phyloP scores from a whole-genome alignment of 306 rosid genomes.

The Medicago lupulina region DNA sequence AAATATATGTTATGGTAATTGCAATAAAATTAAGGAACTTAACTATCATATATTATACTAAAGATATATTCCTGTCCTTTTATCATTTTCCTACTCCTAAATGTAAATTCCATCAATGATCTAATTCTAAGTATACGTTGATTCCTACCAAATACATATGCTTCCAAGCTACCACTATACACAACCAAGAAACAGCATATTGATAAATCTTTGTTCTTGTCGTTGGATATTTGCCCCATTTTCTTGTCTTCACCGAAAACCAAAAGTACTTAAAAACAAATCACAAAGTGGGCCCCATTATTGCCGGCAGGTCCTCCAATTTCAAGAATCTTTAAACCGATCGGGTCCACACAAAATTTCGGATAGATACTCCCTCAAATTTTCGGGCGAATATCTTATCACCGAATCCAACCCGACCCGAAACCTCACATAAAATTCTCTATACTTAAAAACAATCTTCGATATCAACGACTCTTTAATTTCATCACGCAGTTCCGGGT shows the following conservation, averaged over 20 bases:
- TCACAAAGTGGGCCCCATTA: not conserved
- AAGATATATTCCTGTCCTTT: no score
- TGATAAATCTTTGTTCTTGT: not conserved
- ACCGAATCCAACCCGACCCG: conserved; percentile 47
- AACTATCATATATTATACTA: no score
- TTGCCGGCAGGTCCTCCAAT: conserved; percentile 30
- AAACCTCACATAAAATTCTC: conserved; percentile 44
- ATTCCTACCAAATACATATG: no score
- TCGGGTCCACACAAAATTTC: conserved; percentile 56
- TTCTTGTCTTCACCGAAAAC: conserved; percentile 12
- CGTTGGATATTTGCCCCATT: conserved; percentile 5
- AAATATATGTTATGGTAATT: no score
- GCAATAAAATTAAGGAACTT: no score
- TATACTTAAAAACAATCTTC: conserved; percentile 51
- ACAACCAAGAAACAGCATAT: not conserved
- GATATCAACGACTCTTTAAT: conserved; percentile 53
- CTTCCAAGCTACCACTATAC: no score
- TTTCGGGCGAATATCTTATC: conserved; percentile 55
- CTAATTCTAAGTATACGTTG: no score
- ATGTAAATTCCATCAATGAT: no score
- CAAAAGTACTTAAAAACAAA: not conserved
- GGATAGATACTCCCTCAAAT: conserved; percentile 58
- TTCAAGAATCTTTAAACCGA: conserved; percentile 39
- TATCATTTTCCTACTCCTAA: no score
- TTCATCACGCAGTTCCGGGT: conserved; percentile 66